Conservation (phyloP, 306 rosid genomes). For the Neltuma alba region DNA sequence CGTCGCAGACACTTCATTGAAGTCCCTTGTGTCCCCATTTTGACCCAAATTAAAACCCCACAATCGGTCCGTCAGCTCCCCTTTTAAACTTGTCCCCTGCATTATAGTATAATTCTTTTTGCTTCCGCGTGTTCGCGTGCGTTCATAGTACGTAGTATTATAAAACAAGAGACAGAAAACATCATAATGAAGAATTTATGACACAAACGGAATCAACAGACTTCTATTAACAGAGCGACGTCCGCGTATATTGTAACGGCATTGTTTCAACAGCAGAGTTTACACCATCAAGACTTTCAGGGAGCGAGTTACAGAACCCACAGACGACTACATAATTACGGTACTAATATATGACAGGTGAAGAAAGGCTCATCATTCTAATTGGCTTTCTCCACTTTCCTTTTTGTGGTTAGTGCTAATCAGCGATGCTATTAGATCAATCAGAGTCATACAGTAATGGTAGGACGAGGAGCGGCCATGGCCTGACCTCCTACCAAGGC, state of each 20-base stretch:
- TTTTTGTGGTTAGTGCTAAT: slow-evolving; percentile 44
- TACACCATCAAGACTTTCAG: slow-evolving; percentile 28
- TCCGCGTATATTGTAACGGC: slow-evolving; percentile 32
- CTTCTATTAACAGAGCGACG: slow-evolving; percentile 19
- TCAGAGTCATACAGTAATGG: slow-evolving; percentile 56
- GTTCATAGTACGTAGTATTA: background rate
- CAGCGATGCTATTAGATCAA: slow-evolving; percentile 10
- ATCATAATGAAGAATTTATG: background rate
- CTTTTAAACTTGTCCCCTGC: slow-evolving; percentile 9
- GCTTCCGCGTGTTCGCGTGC: slow-evolving; percentile 52
- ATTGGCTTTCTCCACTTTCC: slow-evolving; percentile 17
- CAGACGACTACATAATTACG: slow-evolving; percentile 35
- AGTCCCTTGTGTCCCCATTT: background rate
- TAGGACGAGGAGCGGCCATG: slow-evolving; percentile 43
- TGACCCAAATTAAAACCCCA: slow-evolving; percentile 3
- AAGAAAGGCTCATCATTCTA: slow-evolving; percentile 36
- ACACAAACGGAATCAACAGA: slow-evolving; percentile 15
- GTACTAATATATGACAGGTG: slow-evolving; percentile 40
- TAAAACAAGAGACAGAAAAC: slow-evolving; percentile 20
- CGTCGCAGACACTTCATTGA: background rate
- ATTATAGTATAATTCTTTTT: background rate
- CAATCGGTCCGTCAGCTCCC: slow-evolving; percentile 2
- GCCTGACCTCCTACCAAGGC: slow-evolving; percentile 45
- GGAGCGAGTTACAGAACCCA: slow-evolving; percentile 27
- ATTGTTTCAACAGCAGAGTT: slow-evolving; percentile 37